A percentile compares a stretch with the other conserved stretches of the same genome.
phyloP scores from a whole-genome alignment of 495 filamentous ascomycete genomes.

The Podospora pseudopauciseta region DNA sequence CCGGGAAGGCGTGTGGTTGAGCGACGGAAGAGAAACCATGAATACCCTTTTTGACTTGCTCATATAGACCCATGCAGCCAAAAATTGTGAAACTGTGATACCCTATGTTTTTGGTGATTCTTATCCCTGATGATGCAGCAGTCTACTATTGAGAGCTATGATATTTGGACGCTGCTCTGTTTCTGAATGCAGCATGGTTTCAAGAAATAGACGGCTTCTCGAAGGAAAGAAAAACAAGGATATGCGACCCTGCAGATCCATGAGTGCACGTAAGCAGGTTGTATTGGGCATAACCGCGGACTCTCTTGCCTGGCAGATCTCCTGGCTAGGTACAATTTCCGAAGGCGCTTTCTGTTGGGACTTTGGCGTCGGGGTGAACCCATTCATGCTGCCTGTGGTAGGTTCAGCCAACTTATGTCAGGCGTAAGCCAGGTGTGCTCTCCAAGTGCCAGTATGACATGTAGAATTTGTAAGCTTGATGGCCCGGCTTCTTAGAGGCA shows the following conservation, averaged over 20 bases:
- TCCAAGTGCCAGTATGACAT: neutral
- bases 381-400: neutral
- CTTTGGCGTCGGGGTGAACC: neutral
- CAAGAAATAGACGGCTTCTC: neutral
- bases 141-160: neutral
- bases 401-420: neutral
- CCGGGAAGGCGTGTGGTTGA: neutral
- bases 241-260: neutral
- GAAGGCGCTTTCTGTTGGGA: neutral
- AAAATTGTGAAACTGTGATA: neutral
- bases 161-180: no score
- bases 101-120: neutral
- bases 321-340: neutral
- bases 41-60: constrained; percentile 3
- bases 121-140: neutral
- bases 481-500: neutral
- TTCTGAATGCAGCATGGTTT: neutral
- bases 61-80: constrained; percentile 2
- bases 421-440: neutral
- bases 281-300: neutral
- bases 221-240: neutral
- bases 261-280: neutral
- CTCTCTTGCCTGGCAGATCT: neutral
- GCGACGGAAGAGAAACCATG: constrained; percentile 10
- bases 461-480: neutral